Base-by-base conservation (phyloP, 164 flowering plant genomes). In the Pachysandra terminalis region DNA sequence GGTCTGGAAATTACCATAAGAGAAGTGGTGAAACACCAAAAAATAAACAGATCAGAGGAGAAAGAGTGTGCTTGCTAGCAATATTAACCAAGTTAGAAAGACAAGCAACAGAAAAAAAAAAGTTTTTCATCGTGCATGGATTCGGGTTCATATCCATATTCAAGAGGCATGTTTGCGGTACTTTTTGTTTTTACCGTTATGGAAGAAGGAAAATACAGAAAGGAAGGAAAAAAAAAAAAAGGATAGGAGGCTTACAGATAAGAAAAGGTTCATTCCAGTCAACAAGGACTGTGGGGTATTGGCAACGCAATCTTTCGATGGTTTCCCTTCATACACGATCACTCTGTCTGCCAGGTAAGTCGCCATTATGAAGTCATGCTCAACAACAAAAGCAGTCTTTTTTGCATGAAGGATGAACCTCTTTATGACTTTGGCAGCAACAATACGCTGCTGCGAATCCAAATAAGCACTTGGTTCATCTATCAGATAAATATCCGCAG, bases 371-470 rank as follows among this genome's bases (percentile, higher is more conserved):
- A 90, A 88, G 75, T 88, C 96, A 66, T 90, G 96, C 78, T 90
- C 96, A 17, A 90, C 96, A 55, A 90, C 85, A 77, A 88, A 88
- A 45, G 96, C 96, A 32, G 96, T 89, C 78, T 87, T 87, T 83
- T 87, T 87, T 12, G 89, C 88, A 73, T 88, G 96, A 17, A 86
- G 89, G 61, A 90, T 88, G 69, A 88, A 88, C 68, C 96, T 85
- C 81, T 90, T 90, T 45, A 90, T 90, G 61, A 90, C 96, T 78
- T 86, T 90, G 15, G 93, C 82, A 62, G 93, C 96, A 68, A 85
- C 91, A 68, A 90, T 86, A 79, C 91, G 91, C 78, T 90, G 96
- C 82, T 90, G 93, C 3, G 93, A 86, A 72, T 88, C 96, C n/a
- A 90, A 89, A 75, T 88, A 86, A 12, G 91, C 96, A 83, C 93